These are phyloP conservation scores for Eutypella sp. DNA, from an alignment of 2,329 filamentous ascomycete genomes.

Conservation along the genomic window DNA sequence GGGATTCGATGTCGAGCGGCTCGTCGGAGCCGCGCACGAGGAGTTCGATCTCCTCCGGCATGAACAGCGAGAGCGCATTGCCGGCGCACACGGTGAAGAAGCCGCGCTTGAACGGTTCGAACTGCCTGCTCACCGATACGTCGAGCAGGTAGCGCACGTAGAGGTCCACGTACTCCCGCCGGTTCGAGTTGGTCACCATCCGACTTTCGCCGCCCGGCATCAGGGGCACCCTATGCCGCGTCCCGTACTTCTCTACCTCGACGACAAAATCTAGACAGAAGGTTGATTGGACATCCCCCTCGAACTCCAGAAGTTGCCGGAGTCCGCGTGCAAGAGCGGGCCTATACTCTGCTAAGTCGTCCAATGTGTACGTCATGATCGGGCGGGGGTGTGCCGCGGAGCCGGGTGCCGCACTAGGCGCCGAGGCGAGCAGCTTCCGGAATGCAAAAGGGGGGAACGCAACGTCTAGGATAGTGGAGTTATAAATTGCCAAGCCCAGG, in stretches of 20 bases:
- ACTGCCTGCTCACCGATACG: constrained; percentile 71
- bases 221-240: constrained; percentile 61
- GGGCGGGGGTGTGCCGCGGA: constrained; percentile 53
- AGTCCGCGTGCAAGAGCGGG: constrained; percentile 73
- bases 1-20: constrained; percentile 68
- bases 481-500: constrained; percentile 87
- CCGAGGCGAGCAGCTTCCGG: constrained; percentile 75
- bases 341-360: constrained; percentile 78
- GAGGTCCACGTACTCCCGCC: constrained; percentile 79
- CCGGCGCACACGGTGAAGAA: constrained; percentile 91
- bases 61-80: constrained; percentile 81
- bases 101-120: constrained; percentile 88
- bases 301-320: constrained; percentile 71
- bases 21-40: constrained; percentile 83
- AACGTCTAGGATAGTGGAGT: constrained; percentile 87
- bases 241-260: constrained; percentile 72
- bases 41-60: constrained; percentile 87
- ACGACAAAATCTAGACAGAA: constrained; percentile 81
- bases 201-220: constrained; percentile 68
- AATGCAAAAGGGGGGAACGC: constrained; percentile 86
- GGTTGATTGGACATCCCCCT: constrained; percentile 74
- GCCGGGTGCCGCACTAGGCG: constrained; percentile 55
- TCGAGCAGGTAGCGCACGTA: constrained; percentile 81
- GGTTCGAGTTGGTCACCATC: constrained; percentile 77
- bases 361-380: constrained; percentile 67